A percentile compares a stretch with the other conserved stretches of the same genome.
phyloP scores from a whole-genome alignment of 1,284 basidiomycete species.

The Moesziomyces sp. region DNA sequence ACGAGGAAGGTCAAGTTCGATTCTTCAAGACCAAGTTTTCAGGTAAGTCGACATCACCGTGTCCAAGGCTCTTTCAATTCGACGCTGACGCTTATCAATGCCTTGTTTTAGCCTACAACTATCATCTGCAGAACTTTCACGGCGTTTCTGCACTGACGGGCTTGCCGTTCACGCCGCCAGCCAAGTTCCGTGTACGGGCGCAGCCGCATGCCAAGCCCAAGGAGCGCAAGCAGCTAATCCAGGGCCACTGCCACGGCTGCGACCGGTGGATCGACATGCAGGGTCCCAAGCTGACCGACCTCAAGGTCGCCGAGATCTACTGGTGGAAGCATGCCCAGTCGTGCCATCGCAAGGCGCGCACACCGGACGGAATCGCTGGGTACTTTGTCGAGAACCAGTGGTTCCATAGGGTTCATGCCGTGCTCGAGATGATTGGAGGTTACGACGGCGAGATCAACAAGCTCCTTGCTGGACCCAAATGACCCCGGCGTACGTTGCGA shows the following conservation, averaged over 20 bases:
- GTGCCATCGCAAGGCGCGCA: slow-evolving; percentile 18
- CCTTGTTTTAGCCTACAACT: slow-evolving; percentile 48
- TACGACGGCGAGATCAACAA: slow-evolving; percentile 16
- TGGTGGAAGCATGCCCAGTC: slow-evolving; percentile 53
- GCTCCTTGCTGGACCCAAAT: slow-evolving; percentile 14
- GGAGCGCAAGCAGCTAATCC: slow-evolving; percentile 26
- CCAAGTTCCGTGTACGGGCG: slow-evolving; percentile 16
- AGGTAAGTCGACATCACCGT: slow-evolving; percentile 14
- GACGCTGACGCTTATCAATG: not conserved
- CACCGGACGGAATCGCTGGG: slow-evolving; percentile 15
- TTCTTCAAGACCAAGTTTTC: slow-evolving; percentile 55
- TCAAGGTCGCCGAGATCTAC: slow-evolving; percentile 51
- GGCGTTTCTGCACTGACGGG: slow-evolving; percentile 43
- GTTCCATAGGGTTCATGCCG: slow-evolving; percentile 12
- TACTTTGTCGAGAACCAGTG: slow-evolving; percentile 33
- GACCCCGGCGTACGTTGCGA: not conserved
- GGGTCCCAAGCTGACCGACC: slow-evolving; percentile 26
- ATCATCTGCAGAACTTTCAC: slow-evolving; percentile 53
- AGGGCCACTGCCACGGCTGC: slow-evolving; percentile 43
- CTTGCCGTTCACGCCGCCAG: slow-evolving; percentile 46
- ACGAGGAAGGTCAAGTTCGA: slow-evolving; percentile 30
- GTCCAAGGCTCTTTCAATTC: too few relatives aligned
- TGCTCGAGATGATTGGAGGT: slow-evolving; percentile 23
- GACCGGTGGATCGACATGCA: slow-evolving; percentile 40
- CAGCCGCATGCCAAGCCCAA: slow-evolving; percentile 15